Percentiles rank a stretch among this genome's conserved stretches.
Evolutionary conservation across 1,139 yeast species (phyloP).

Genomic region (Lodderomyces metapsilosis): DNA sequence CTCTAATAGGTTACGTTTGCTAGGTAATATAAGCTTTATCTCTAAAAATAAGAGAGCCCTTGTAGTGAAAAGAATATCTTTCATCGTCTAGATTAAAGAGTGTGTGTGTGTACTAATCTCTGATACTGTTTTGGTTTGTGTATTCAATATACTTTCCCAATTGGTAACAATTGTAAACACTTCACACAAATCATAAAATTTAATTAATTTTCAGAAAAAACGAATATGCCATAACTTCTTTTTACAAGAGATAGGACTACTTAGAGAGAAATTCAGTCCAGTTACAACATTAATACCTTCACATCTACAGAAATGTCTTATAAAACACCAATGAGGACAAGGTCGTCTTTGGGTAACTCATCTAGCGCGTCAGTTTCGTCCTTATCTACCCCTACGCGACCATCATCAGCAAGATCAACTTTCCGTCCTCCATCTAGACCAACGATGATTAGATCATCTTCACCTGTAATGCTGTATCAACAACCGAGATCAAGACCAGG

Average conservation of each 20-base stretch:
- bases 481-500: conserved; percentile 38
- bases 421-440: conserved; percentile 17
- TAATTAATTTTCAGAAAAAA: not conserved
- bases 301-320: conserved; percentile 17
- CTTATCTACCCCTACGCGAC: conserved; percentile 8
- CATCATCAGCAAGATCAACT: conserved; percentile 13
- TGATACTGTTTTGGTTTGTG: not conserved
- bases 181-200: no score
- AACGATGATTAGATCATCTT: conserved; percentile 18
- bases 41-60: no score
- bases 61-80: no score
- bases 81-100: no score
- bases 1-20: conserved; percentile 7
- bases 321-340: conserved; percentile 24
- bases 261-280: no score
- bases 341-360: conserved; percentile 17
- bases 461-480: conserved; percentile 12
- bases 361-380: conserved; percentile 10
- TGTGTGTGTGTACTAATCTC: no score
- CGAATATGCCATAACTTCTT: not conserved
- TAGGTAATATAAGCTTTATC: not conserved
- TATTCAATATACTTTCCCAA: conserved; percentile 1
- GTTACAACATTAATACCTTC: not conserved
- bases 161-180: conserved; percentile 1
- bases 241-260: no score